Evolutionary conservation across 1,139 yeast genomes (phyloP).

Genomic region (Yamadazyma dushanensis): DNA sequence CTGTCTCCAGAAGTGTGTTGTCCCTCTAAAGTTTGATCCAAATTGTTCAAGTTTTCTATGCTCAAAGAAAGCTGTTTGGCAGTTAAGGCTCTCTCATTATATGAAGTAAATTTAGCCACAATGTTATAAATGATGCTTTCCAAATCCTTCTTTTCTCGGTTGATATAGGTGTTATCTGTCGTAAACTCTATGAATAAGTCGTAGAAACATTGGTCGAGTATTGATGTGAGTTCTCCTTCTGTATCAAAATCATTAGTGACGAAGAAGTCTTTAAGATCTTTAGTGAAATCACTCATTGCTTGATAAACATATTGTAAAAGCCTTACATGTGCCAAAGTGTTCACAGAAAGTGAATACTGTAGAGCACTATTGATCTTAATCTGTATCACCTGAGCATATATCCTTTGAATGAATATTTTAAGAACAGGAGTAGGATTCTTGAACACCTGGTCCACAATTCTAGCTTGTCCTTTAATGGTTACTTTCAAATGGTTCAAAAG

Average conservation of each 20-base stretch:
- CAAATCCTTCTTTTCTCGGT: conserved; percentile 68
- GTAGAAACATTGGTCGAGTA: conserved; percentile 69
- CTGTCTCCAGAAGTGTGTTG: conserved; percentile 23
- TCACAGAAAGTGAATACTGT: conserved; percentile 61
- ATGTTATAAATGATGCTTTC: conserved; percentile 56
- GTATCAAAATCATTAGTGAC: conserved; percentile 46
- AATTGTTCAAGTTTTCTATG: conserved; percentile 37
- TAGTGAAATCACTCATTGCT: conserved; percentile 61
- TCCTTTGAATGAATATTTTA: conserved; percentile 68
- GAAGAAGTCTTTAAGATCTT: conserved; percentile 62
- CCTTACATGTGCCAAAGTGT: conserved; percentile 76
- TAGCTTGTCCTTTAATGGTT: conserved; percentile 66
- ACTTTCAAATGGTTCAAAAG: conserved; percentile 38
- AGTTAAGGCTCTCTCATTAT: conserved; percentile 51
- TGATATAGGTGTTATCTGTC: conserved; percentile 69
- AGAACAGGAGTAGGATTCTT: conserved; percentile 66
- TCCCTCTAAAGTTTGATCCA: conserved; percentile 21
- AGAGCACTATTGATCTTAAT: conserved; percentile 64
- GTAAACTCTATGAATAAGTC: conserved; percentile 75
- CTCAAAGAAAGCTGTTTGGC: conserved; percentile 48
- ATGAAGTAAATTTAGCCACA: conserved; percentile 51
- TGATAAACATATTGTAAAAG: conserved; percentile 67
- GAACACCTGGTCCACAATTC: conserved; percentile 72
- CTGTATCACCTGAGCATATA: conserved; percentile 76
- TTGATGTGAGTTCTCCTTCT: conserved; percentile 46